Evolutionary conservation across 805 yeast genomes (phyloP).

Genomic region (Sugiyamaella marilandica): DNA sequence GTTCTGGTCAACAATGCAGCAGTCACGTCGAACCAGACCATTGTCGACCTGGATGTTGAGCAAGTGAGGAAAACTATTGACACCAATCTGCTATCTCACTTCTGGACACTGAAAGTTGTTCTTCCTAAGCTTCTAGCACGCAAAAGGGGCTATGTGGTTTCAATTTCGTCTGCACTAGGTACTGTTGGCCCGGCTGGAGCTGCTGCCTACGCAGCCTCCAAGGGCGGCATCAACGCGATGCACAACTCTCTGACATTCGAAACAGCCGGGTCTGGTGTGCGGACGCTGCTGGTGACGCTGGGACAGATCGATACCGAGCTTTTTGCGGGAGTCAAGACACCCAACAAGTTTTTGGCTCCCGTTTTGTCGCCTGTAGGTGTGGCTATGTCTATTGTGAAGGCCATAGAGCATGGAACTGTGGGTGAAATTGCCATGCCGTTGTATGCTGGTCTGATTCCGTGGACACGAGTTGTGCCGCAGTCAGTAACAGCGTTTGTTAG

Average conservation of each 20-base stretch:
- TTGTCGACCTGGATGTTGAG: constrained; percentile 50
- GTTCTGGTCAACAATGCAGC: constrained; percentile 87
- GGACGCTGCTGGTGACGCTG: constrained; percentile 74
- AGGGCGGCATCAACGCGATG: constrained; percentile 76
- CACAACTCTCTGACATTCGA: constrained; percentile 78
- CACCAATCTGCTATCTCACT: constrained; percentile 66
- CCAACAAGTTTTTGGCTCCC: constrained; percentile 74
- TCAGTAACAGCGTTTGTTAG: constrained; percentile 14
- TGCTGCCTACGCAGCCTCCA: constrained; percentile 79
- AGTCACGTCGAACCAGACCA: constrained; percentile 50
- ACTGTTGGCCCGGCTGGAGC: constrained; percentile 73
- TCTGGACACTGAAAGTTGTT: constrained; percentile 64
- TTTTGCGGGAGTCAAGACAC: constrained; percentile 73
- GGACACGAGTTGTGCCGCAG: constrained; percentile 14
- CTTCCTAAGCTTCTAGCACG: constrained; percentile 63
- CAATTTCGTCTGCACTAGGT: constrained; percentile 81
- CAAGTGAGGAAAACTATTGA: constrained; percentile 58
- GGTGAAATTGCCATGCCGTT: constrained; percentile 20
- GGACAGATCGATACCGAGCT: constrained; percentile 77
- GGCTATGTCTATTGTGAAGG: constrained; percentile 54
- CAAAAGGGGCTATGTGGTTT: constrained; percentile 70
- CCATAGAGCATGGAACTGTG: constrained; percentile 50
- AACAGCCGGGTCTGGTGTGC: constrained; percentile 43
- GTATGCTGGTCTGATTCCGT: constrained; percentile 16
- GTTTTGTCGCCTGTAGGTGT: constrained; percentile 63